Conservation (phyloP, 257 asterid genomes). For the Solanum verrucosum region DNA sequence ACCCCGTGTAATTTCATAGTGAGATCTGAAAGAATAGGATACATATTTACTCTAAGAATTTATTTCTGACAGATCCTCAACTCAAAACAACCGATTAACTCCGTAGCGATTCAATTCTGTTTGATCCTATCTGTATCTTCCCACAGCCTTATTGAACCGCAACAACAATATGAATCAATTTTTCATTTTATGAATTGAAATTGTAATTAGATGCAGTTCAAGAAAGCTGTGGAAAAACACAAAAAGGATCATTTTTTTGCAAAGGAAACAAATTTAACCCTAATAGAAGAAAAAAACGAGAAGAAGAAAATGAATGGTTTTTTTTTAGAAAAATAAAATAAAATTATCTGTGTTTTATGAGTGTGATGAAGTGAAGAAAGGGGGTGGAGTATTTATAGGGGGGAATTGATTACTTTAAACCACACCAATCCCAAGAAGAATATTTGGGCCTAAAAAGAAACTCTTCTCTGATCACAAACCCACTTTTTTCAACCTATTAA, state of each 20-base stretch:
- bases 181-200: background rate
- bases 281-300: background rate
- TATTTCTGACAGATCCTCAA: background rate
- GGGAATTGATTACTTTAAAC: conserved; percentile 27
- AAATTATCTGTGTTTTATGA: background rate
- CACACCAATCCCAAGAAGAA: conserved; percentile 94
- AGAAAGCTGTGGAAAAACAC: conserved; percentile 97
- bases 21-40: background rate
- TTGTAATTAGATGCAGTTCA: conserved; percentile 51
- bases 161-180: background rate
- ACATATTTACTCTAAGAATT: background rate
- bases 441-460: conserved; percentile 45
- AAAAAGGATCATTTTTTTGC: conserved; percentile 20
- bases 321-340: background rate
- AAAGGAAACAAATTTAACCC: conserved; percentile 12
- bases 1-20: background rate
- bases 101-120: background rate
- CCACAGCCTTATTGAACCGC: conserved; percentile 97
- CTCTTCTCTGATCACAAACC: conserved; percentile 12
- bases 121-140: conserved; percentile 49
- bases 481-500: background rate
- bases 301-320: background rate
- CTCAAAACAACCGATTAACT: background rate
- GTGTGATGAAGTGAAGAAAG: background rate
- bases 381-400: conserved; percentile 52